These are phyloP conservation scores for Cytospora piceicola DNA, from an alignment of 2,329 filamentous ascomycete genomes.

Conservation along the genomic window DNA sequence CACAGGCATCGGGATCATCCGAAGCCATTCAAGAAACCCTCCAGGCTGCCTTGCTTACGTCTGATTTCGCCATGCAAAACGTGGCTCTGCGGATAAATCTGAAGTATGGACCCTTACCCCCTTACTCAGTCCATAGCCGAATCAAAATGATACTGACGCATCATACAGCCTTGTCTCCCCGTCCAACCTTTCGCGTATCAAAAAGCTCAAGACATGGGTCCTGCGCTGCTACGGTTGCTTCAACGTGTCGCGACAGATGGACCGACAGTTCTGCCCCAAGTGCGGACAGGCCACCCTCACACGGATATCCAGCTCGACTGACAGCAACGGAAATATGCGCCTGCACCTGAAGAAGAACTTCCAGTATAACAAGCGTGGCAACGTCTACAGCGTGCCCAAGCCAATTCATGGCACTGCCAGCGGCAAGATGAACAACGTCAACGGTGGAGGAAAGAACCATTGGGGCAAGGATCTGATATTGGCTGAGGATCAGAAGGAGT, in stretches of 20 bases:
- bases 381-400: slow-evolving; percentile 92
- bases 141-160: neutral
- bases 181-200: slow-evolving; percentile 73
- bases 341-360: slow-evolving; percentile 92
- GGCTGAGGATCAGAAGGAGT: slow-evolving; percentile 97
- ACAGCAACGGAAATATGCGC: slow-evolving; percentile 77
- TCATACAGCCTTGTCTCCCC: slow-evolving; percentile 73
- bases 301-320: slow-evolving; percentile 83
- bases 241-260: slow-evolving; percentile 78
- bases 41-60: slow-evolving; percentile 89
- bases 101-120: slow-evolving; percentile 35
- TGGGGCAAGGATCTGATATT: slow-evolving; percentile 87
- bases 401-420: slow-evolving; percentile 79
- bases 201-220: slow-evolving; percentile 83
- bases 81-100: slow-evolving; percentile 94
- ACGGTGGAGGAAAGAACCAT: slow-evolving; percentile 78
- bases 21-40: slow-evolving; percentile 65
- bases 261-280: slow-evolving; percentile 87
- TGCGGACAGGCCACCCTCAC: slow-evolving; percentile 89
- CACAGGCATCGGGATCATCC: slow-evolving; percentile 50
- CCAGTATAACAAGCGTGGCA: slow-evolving; percentile 93
- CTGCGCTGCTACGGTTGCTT: slow-evolving; percentile 96
- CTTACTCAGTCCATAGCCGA: neutral
- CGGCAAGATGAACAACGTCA: slow-evolving; percentile 67
- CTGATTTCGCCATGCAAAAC: slow-evolving; percentile 98